A percentile compares a stretch with the other conserved stretches of the same genome.
Evolutionary conservation across 2,329 filamentous ascomycete genomes (phyloP).

Genomic region (Ophiocordyceps camponoti-floridani): DNA sequence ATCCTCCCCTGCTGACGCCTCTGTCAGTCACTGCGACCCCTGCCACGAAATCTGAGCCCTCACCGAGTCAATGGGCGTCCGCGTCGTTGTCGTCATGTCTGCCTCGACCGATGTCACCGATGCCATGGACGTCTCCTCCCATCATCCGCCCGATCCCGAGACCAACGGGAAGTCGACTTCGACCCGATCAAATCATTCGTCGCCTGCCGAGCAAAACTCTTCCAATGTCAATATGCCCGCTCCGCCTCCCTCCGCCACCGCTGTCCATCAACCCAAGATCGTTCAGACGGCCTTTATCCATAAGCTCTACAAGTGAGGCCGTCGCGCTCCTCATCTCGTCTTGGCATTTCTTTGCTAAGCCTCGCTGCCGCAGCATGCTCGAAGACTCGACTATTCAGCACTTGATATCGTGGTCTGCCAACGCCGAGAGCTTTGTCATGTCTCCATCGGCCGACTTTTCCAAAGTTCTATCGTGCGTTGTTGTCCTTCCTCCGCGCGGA

Average conservation of each 20-base stretch:
- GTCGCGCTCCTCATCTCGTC: not conserved
- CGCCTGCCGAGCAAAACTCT: conserved; percentile 18
- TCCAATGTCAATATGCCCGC: conserved; percentile 27
- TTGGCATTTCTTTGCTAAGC: not conserved
- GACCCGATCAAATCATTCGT: conserved; percentile 18
- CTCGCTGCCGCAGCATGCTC: conserved; percentile 58
- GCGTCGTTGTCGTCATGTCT: conserved; percentile 41
- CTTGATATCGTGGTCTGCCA: conserved; percentile 87
- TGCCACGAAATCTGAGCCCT: conserved; percentile 30
- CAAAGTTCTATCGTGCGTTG: conserved; percentile 82
- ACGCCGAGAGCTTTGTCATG: conserved; percentile 97
- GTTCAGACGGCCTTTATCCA: conserved; percentile 98
- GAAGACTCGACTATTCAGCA: conserved; percentile 88
- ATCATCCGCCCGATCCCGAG: conserved; percentile 19
- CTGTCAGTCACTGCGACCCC: conserved; percentile 24
- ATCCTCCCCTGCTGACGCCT: not conserved
- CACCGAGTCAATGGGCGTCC: conserved; percentile 17
- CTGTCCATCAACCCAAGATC: conserved; percentile 86
- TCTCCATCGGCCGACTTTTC: conserved; percentile 94
- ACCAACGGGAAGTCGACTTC: conserved; percentile 15
- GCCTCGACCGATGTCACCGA: conserved; percentile 39
- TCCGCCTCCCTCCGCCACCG: conserved; percentile 37
- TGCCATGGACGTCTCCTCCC: conserved; percentile 41
- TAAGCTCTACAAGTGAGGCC: conserved; percentile 84
- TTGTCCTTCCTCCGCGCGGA: no score